phyloP scores from a whole-genome alignment of 306 rosid species.

The Begonia loranthoides region DNA sequence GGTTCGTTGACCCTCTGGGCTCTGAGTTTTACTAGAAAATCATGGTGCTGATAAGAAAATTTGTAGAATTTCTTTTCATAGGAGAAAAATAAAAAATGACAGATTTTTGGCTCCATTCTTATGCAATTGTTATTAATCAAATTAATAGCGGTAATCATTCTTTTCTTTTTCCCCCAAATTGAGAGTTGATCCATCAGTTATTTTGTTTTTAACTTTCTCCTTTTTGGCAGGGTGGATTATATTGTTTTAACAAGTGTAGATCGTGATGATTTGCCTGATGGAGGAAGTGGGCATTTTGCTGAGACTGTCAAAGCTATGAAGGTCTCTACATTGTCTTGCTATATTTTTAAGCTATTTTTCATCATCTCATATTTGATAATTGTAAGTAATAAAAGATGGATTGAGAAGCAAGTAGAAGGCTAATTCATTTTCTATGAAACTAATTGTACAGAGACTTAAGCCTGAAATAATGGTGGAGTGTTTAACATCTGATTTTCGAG shows the following conservation, averaged over 20 bases:
- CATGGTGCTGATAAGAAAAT: too few relatives aligned
- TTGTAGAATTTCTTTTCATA: too few relatives aligned
- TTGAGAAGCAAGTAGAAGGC: background rate
- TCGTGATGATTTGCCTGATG: conserved; percentile 97
- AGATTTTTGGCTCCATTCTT: background rate
- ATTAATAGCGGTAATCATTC: background rate
- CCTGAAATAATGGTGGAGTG: conserved; percentile 95
- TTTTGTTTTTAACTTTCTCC: background rate
- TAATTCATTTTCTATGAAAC: conserved; percentile 1
- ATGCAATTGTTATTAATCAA: background rate
- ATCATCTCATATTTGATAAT: background rate
- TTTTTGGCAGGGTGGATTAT: conserved; percentile 50
- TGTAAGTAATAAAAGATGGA: background rate
- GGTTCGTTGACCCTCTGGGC: background rate
- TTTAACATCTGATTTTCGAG: conserved; percentile 91
- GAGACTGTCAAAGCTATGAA: conserved; percentile 81
- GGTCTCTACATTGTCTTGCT: conserved; percentile 22
- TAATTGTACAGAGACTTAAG: conserved; percentile 54
- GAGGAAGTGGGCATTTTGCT: conserved; percentile 96
- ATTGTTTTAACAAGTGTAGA: conserved; percentile 88
- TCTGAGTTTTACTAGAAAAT: too few relatives aligned
- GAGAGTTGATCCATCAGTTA: too few relatives aligned
- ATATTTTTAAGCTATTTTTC: conserved; percentile 6
- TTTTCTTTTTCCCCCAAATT: background rate
- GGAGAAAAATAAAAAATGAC: too few relatives aligned